Evolutionary conservation across 2,329 filamentous ascomycete genomes (phyloP).

Genomic region (Diaporthe longicolla): DNA sequence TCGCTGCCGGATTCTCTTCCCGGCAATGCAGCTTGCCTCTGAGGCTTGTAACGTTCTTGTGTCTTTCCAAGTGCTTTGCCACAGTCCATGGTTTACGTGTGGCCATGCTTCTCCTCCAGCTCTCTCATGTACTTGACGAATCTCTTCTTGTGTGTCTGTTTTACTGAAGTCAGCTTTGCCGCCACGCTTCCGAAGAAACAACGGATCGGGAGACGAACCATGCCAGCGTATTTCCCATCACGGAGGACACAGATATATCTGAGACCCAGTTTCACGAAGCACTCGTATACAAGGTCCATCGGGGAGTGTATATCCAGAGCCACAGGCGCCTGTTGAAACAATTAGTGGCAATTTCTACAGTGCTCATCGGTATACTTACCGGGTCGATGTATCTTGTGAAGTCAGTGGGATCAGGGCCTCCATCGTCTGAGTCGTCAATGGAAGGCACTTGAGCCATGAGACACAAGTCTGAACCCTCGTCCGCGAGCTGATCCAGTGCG

Average conservation of each 20-base stretch:
- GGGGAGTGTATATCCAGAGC: slow-evolving; percentile 89
- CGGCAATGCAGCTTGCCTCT: slow-evolving; percentile 26
- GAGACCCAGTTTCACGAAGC: slow-evolving; percentile 93
- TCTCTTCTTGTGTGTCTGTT: slow-evolving; percentile 89
- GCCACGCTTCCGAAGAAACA: neutral
- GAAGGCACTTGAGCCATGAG: slow-evolving; percentile 81
- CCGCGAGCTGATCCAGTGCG: slow-evolving; percentile 85
- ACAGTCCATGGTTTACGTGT: neutral
- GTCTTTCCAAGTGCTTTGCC: neutral
- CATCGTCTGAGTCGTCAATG: slow-evolving; percentile 75
- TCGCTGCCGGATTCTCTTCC: slow-evolving; percentile 13
- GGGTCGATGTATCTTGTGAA: slow-evolving; percentile 95
- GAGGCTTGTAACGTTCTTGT: slow-evolving; percentile 18
- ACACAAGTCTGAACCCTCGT: slow-evolving; percentile 82
- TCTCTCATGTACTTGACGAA: slow-evolving; percentile 96
- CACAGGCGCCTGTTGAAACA: slow-evolving; percentile 76
- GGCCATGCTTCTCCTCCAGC: slow-evolving; percentile 75
- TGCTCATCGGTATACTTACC: slow-evolving; percentile 60
- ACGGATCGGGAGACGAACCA: slow-evolving; percentile 73
- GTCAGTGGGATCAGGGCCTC: slow-evolving; percentile 77
- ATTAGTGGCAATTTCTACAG: neutral
- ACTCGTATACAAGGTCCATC: slow-evolving; percentile 96
- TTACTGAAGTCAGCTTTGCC: slow-evolving; percentile 40
- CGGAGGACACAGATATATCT: slow-evolving; percentile 91
- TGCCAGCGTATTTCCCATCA: slow-evolving; percentile 87